Conservation (phyloP, 306 rosid species). For the Acacia melanoxylon region DNA sequence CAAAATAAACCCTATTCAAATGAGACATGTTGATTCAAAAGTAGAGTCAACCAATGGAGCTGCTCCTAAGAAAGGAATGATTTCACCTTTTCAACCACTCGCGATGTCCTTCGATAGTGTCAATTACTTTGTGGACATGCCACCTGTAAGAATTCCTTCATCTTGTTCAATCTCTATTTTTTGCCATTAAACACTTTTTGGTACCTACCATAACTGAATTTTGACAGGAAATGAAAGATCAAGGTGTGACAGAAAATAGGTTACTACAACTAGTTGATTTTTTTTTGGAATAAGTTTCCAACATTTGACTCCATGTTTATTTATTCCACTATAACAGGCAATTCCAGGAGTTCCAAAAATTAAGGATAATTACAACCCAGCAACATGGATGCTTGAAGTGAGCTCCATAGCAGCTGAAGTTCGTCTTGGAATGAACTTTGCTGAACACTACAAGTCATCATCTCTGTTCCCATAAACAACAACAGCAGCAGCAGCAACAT, state of each 20-base stretch:
- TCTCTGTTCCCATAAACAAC: conserved; percentile 39
- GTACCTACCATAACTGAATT: conserved; percentile 6
- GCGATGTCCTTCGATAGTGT: conserved; percentile 91
- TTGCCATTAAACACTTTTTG: not conserved
- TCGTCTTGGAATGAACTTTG: conserved; percentile 89
- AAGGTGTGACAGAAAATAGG: conserved; percentile 80
- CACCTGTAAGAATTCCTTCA: conserved; percentile 60
- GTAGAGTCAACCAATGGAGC: conserved; percentile 52
- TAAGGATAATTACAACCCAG: conserved; percentile 90
- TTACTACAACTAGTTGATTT: conserved; percentile 31
- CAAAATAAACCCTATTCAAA: conserved; percentile 49
- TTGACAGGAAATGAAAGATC: conserved; percentile 87
- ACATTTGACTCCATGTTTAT: conserved; percentile 17
- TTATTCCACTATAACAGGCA: conserved; percentile 43
- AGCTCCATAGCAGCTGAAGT: conserved; percentile 87
- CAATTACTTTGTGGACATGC: conserved; percentile 94
- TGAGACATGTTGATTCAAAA: conserved; percentile 51
- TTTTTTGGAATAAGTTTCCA: not conserved
- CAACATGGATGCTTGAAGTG: conserved; percentile 98
- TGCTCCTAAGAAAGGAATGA: conserved; percentile 87
- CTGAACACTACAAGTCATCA: conserved; percentile 78
- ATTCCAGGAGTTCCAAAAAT: conserved; percentile 83
- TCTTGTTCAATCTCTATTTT: not conserved
- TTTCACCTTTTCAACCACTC: conserved; percentile 90
- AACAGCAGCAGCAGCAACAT: not conserved